Percentiles rank a stretch among this genome's conserved stretches.
phyloP scores from a whole-genome alignment of 2,329 filamentous ascomycete genomes.

The Monilinia aucupariae region DNA sequence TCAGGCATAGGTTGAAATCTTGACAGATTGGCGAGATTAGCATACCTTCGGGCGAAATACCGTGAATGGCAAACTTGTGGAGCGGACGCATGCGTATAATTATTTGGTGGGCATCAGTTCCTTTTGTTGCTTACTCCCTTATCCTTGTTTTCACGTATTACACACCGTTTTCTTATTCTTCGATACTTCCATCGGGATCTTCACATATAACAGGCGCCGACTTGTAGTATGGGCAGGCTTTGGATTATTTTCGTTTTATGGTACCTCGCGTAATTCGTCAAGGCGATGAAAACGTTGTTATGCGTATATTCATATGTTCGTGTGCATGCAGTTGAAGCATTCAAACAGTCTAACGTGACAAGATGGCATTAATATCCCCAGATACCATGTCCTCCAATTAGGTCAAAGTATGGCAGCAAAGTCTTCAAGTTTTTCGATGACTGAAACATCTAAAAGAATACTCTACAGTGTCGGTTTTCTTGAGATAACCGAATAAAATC shows the following conservation, averaged over 20 bases:
- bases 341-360: not conserved
- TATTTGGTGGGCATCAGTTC: not conserved
- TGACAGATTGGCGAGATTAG: not conserved
- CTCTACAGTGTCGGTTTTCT: not conserved
- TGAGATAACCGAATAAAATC: not conserved
- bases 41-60: not conserved
- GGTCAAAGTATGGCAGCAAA: not conserved
- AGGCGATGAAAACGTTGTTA: not conserved
- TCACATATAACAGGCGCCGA: not conserved
- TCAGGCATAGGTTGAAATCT: not conserved
- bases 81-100: not conserved
- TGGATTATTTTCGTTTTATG: not conserved
- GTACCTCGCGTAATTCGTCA: not conserved
- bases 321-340: not conserved
- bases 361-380: not conserved
- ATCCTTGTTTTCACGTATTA: constrained; percentile 3
- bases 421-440: not conserved
- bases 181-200: not conserved
- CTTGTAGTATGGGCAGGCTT: not conserved
- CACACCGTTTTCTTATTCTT: not conserved
- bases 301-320: not conserved
- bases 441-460: not conserved
- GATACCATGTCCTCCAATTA: no score
- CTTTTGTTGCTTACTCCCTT: not conserved
- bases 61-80: not conserved